phyloP scores from a whole-genome alignment of 2,329 filamentous ascomycete genomes.

The Cercospora nicotianae region DNA sequence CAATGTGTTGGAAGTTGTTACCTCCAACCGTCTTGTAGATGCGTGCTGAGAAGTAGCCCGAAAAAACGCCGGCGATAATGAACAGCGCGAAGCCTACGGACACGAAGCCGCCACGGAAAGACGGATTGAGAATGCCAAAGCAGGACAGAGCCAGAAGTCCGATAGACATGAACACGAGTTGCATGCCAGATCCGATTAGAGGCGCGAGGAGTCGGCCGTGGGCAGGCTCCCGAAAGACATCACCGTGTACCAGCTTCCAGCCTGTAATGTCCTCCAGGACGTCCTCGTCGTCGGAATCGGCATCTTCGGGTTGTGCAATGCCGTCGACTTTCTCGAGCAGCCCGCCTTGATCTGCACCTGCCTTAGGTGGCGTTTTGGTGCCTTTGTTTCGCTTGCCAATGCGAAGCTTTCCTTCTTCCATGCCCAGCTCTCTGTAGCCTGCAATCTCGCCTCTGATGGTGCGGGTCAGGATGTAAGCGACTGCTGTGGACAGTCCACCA shows the following conservation, averaged over 20 bases:
- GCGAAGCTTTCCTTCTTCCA: slow-evolving; percentile 66
- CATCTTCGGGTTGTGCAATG: slow-evolving; percentile 55
- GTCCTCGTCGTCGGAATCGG: slow-evolving; percentile 65
- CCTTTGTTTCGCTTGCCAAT: slow-evolving; percentile 52
- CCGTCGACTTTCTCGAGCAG: slow-evolving; percentile 41
- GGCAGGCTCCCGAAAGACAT: slow-evolving; percentile 75
- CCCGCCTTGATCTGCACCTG: slow-evolving; percentile 52
- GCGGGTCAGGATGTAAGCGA: slow-evolving; percentile 76
- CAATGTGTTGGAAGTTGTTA: slow-evolving; percentile 71
- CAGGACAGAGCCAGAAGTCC: slow-evolving; percentile 63
- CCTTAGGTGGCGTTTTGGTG: slow-evolving; percentile 45
- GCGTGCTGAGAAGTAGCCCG: slow-evolving; percentile 81
- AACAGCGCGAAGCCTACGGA: slow-evolving; percentile 82
- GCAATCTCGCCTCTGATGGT: slow-evolving; percentile 79
- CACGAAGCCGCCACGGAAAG: slow-evolving; percentile 85
- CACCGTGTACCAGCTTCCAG: slow-evolving; percentile 86
- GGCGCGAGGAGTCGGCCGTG: slow-evolving; percentile 74
- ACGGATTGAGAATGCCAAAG: slow-evolving; percentile 77
- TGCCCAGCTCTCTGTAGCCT: slow-evolving; percentile 63
- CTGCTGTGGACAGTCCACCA: slow-evolving; percentile 72
- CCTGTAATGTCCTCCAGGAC: slow-evolving; percentile 76
- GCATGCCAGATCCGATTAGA: slow-evolving; percentile 80
- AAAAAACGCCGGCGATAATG: slow-evolving; percentile 78
- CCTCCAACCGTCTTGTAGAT: slow-evolving; percentile 84
- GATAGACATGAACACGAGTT: slow-evolving; percentile 77